Percentiles rank a stretch among this genome's conserved stretches.
Evolutionary conservation across 371 early-diverging fungal species (phyloP).

Genomic region (Actinomortierella ambigua): DNA sequence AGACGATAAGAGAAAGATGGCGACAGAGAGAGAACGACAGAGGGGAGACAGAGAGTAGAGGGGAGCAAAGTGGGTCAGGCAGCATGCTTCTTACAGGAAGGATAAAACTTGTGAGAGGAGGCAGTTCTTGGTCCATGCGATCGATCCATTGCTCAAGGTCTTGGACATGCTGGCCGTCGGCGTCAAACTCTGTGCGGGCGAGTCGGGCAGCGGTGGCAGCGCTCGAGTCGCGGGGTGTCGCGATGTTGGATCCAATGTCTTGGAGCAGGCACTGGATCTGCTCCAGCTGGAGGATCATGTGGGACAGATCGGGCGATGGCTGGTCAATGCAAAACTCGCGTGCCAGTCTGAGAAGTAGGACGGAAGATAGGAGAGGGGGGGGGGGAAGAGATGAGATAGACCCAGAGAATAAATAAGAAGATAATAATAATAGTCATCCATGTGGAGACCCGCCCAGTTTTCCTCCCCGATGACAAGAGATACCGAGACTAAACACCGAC

Average conservation of each 20-base stretch:
- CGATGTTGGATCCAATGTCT: constrained; percentile 89
- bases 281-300: constrained; percentile 41
- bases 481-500: no score
- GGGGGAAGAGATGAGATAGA: no score
- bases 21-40: no score
- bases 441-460: no score
- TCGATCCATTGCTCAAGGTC: constrained; percentile 91
- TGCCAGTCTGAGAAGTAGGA: constrained; percentile 73
- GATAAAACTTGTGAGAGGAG: constrained; percentile 80
- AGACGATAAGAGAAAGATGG: neutral
- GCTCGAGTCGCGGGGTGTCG: constrained; percentile 81
- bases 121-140: constrained; percentile 68
- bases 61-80: no score
- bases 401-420: no score
- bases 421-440: no score
- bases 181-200: constrained; percentile 80
- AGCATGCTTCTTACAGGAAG: constrained; percentile 62
- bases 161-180: constrained; percentile 55
- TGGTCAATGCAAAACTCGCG: constrained; percentile 69
- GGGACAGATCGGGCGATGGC: constrained; percentile 59
- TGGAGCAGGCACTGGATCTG: constrained; percentile 90
- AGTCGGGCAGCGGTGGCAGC: constrained; percentile 45
- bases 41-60: no score
- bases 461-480: no score
- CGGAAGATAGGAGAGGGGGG: no score